phyloP scores from a whole-genome alignment of 495 filamentous ascomycete genomes.

The Chaetomium tenue region DNA sequence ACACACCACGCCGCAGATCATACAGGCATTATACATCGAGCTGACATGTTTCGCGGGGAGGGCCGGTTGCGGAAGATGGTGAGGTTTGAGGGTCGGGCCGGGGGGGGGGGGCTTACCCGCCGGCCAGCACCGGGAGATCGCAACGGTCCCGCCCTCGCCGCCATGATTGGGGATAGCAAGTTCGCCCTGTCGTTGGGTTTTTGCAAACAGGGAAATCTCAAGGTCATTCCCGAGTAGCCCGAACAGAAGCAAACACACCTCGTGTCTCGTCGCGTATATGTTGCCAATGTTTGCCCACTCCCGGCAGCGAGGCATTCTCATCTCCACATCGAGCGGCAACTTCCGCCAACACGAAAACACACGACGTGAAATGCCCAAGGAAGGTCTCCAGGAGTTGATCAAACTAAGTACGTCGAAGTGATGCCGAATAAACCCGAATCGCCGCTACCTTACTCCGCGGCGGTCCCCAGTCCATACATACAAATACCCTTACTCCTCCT shows the following conservation, averaged over 20 bases:
- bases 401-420: slow-evolving; percentile 15
- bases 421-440: neutral
- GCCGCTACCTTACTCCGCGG: neutral
- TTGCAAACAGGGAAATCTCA: neutral
- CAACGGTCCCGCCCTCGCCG: neutral
- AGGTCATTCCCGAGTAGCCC: too few species aligned
- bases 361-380: neutral
- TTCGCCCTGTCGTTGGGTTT: neutral
- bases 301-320: neutral
- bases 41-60: neutral
- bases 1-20: neutral
- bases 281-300: neutral
- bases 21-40: neutral
- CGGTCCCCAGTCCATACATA: neutral
- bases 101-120: neutral
- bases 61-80: neutral
- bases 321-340: neutral
- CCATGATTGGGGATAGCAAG: neutral
- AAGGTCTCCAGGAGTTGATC: slow-evolving; percentile 1
- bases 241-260: neutral
- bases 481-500: slow-evolving; percentile 58
- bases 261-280: neutral
- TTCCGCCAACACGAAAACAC: neutral
- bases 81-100: neutral
- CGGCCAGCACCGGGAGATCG: neutral